Base-by-base conservation (phyloP, 768 basidiomycete species). In the Tulasnella sp. region DNA sequence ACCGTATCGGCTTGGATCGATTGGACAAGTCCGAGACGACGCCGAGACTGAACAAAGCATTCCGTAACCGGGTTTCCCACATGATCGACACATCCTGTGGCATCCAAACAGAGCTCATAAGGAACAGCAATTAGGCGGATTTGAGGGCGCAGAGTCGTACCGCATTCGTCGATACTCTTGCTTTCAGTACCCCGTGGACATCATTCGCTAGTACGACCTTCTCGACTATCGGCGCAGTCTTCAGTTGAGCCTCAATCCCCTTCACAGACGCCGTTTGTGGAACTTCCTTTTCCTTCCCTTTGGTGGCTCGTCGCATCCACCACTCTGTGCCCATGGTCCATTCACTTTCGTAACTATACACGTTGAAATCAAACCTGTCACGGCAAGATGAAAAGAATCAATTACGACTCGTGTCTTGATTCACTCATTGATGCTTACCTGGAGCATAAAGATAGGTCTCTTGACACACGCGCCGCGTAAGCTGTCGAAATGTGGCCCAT, bases 261-360 rank as follows among this genome's bases (percentile, higher is more conserved):
- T 17, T 24, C 22, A 55, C 49, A 21, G n/a, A 21, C 24, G 12
- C 17, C n/a, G 30, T 42, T 25, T 12, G 48, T 12, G 67, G 62
- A 2, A 69, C 65, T 2, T 61, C 61, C 10, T 64, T 64, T 5
- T 70, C 68, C 67, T 30, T 72, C 53, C 55, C 63, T 42, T 68
- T 65, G n/a, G 19, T 21, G 8, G 29, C 46, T 17, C 82, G 79
- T 21, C 91, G 79, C 68, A 92, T 78, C 92, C 91, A 96, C 90
- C 91, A 96, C 69, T 97, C 93, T 1, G 87, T 85, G 2, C 94
- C 94, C 74, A 97, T 80, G 9, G 89, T 85, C 85, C 92, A 87
- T 69, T 97, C 93, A 70, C 90, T 92, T 65, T 94, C 91, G 70
- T 92, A 97, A 71, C 89, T 92, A 69, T 97, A 96, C 25, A 93